Evolutionary conservation across 768 basidiomycete genomes (phyloP).

Genomic region (Boletus sp.): DNA sequence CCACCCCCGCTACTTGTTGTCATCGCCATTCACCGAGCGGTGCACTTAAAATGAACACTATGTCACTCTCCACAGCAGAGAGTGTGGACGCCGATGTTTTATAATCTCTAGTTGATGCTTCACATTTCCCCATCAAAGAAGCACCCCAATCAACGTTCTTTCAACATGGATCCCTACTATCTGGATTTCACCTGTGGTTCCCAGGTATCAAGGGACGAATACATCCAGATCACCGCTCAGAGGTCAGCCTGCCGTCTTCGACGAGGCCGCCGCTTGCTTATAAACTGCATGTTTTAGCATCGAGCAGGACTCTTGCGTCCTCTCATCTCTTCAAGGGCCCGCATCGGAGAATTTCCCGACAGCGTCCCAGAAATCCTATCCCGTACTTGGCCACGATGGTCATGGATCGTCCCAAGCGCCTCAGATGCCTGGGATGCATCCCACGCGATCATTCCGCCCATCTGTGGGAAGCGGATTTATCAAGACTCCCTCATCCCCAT

Average conservation of each 20-base stretch:
- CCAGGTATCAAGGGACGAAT: slow-evolving; percentile 4
- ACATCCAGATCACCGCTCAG: background rate
- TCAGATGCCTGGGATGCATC: slow-evolving; percentile 1
- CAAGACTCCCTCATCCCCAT: slow-evolving; percentile 1
- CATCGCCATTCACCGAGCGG: slow-evolving; percentile 24
- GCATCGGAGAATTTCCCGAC: background rate
- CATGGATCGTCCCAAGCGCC: background rate
- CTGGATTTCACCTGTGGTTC: slow-evolving; percentile 1
- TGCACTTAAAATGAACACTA: slow-evolving; percentile 20
- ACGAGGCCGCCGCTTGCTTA: slow-evolving; percentile 8
- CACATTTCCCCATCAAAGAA: slow-evolving; percentile 21
- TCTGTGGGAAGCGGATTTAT: slow-evolving; percentile 4
- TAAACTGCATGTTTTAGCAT: slow-evolving; percentile 9
- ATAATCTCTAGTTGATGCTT: slow-evolving; percentile 16
- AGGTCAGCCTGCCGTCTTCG: slow-evolving; percentile 15
- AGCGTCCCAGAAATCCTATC: slow-evolving; percentile 2
- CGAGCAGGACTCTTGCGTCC: background rate
- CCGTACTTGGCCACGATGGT: background rate
- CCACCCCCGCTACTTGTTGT: slow-evolving; percentile 19
- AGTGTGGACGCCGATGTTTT: slow-evolving; percentile 16
- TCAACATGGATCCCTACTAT: slow-evolving; percentile 17
- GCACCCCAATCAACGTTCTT: slow-evolving; percentile 13
- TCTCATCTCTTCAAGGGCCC: background rate
- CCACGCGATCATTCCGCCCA: slow-evolving; percentile 2
- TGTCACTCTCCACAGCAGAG: slow-evolving; percentile 15